A percentile compares a stretch with the other conserved stretches of the same genome.
Evolutionary conservation across 2,329 filamentous ascomycete genomes (phyloP).

Genomic region (Cladosporium sp.): DNA sequence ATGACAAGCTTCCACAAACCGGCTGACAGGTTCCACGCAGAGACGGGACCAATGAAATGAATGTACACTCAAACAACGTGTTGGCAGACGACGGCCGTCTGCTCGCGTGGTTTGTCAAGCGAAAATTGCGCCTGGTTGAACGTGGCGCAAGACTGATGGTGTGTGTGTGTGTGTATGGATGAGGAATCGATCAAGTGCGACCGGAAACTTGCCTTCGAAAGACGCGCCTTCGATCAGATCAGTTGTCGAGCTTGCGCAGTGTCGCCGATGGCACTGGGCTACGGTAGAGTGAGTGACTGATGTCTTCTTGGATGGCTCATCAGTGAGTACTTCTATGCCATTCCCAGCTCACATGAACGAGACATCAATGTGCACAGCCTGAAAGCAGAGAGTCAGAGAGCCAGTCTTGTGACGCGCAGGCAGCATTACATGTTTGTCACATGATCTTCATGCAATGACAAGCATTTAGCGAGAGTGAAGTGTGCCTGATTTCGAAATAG

Average conservation of each 20-base stretch:
- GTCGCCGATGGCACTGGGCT: neutral
- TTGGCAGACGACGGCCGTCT: neutral
- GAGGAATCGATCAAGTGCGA: neutral
- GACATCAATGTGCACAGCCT: neutral
- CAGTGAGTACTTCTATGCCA: neutral
- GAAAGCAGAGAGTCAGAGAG: neutral
- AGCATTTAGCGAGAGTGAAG: no score
- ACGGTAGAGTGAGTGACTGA: neutral
- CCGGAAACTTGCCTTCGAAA: neutral
- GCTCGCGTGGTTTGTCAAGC: conserved; percentile 3
- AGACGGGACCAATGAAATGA: neutral
- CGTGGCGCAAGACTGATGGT: conserved; percentile 5
- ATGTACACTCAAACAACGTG: neutral
- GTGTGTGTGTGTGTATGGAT: neutral
- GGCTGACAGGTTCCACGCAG: conserved; percentile 10
- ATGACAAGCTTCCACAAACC: conserved; percentile 10
- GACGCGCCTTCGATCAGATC: neutral
- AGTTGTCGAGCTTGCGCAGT: neutral
- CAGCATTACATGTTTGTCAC: neutral
- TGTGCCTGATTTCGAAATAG: no score
- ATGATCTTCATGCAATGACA: no score
- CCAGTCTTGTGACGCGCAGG: neutral
- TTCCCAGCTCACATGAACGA: neutral
- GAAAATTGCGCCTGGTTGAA: conserved; percentile 1
- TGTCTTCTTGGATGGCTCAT: neutral